phyloP scores from a whole-genome alignment of 768 basidiomycete species.

The Pisolithus sp. region DNA sequence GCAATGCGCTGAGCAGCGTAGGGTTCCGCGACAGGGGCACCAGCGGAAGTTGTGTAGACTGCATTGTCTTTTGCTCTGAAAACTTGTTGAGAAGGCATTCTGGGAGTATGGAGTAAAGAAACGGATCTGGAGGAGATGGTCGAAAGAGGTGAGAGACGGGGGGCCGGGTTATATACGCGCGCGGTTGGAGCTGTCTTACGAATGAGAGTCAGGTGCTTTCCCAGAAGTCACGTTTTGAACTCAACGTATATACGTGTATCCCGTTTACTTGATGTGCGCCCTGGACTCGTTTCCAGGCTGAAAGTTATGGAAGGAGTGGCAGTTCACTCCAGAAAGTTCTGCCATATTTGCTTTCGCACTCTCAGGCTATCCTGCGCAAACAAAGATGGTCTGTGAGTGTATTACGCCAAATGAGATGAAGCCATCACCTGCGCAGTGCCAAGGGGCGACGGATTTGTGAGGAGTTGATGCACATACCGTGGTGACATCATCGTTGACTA shows the following conservation, averaged over 20 bases:
- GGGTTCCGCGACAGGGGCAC: conserved; percentile 68
- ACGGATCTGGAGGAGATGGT: neutral
- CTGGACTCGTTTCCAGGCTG: too few relatives aligned
- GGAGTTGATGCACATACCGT: too few relatives aligned
- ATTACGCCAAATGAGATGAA: too few relatives aligned
- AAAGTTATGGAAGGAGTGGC: too few relatives aligned
- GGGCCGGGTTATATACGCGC: conserved; percentile 17
- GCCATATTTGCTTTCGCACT: too few relatives aligned
- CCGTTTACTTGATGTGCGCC: too few relatives aligned
- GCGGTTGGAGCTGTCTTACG: conserved; percentile 18
- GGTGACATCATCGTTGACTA: too few relatives aligned
- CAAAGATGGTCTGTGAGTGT: too few relatives aligned
- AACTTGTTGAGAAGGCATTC: conserved; percentile 66
- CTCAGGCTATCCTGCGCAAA: too few relatives aligned
- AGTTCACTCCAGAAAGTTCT: too few relatives aligned
- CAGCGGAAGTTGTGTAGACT: conserved; percentile 81
- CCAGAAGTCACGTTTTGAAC: neutral
- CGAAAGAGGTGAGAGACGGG: neutral
- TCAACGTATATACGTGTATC: neutral
- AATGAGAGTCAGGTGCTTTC: conserved; percentile 4
- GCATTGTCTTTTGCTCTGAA: conserved; percentile 48
- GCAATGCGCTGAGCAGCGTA: conserved; percentile 78
- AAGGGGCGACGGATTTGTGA: too few relatives aligned
- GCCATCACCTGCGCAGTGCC: too few relatives aligned
- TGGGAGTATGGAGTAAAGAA: conserved; percentile 3